Conservation (phyloP, 2,329 filamentous ascomycete genomes). For the Chaetomium sp. region DNA sequence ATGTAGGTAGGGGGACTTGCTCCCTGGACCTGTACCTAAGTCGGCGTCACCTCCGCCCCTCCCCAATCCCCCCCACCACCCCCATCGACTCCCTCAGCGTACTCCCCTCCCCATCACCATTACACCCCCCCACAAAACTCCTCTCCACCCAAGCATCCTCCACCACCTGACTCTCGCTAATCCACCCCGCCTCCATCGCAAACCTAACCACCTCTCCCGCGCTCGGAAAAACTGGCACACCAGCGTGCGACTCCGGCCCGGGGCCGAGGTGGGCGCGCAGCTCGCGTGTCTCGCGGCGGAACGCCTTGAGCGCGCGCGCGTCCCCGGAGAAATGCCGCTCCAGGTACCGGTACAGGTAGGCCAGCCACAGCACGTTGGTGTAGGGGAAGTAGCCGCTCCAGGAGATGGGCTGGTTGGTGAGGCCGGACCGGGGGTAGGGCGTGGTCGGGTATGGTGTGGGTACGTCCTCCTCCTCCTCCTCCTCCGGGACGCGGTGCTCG, state of each 20-base stretch:
- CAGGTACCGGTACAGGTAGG: conserved; percentile 62
- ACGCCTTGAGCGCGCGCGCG: conserved; percentile 41
- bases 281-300: conserved; percentile 53
- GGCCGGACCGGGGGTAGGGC: conserved; percentile 48
- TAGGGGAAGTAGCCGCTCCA: conserved; percentile 62
- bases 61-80: no score
- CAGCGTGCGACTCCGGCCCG: conserved; percentile 52
- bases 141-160: conserved; percentile 26
- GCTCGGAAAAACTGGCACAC: conserved; percentile 54
- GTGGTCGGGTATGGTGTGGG: conserved; percentile 49
- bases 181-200: conserved; percentile 60
- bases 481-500: conserved; percentile 54
- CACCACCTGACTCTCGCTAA: conserved; percentile 54
- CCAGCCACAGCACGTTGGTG: conserved; percentile 67
- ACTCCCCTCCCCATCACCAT: background rate
- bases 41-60: no score
- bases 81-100: no score
- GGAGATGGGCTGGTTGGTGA: conserved; percentile 46
- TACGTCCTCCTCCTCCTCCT: no score
- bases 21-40: no score
- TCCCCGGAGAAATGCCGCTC: conserved; percentile 44
- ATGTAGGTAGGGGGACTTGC: no score
- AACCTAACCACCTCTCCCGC: conserved; percentile 61
- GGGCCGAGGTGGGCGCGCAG: conserved; percentile 58
- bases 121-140: background rate